A percentile compares a stretch with the other conserved stretches of the same genome.
Evolutionary conservation across 257 asterid species (phyloP).

Genomic region (Rehmannia glutinosa): DNA sequence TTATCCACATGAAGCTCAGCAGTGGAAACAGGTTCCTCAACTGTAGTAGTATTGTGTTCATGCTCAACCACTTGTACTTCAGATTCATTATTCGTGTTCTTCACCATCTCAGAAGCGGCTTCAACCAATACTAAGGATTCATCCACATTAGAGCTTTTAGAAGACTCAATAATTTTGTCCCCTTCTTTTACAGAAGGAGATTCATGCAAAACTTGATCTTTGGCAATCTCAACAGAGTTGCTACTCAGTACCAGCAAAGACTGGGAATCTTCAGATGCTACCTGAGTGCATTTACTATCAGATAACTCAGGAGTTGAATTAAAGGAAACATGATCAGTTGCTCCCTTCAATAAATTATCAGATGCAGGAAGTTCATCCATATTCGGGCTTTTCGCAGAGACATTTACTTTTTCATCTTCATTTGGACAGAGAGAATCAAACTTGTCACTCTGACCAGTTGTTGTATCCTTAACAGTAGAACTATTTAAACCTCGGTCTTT

Average conservation of each 20-base stretch:
- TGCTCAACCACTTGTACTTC: conserved; percentile 16
- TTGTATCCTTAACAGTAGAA: conserved; percentile 17
- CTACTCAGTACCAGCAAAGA: conserved; percentile 16
- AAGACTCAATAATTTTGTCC: conserved; percentile 12
- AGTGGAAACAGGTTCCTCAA: conserved; percentile 15
- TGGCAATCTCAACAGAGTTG: conserved; percentile 8
- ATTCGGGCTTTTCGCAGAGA: conserved; percentile 10
- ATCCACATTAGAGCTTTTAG: conserved; percentile 12
- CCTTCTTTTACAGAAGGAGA: conserved; percentile 19
- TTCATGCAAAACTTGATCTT: conserved; percentile 17
- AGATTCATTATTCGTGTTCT: conserved; percentile 27
- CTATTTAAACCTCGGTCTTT: conserved; percentile 20
- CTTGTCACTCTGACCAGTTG: conserved; percentile 17
- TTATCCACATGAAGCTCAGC: conserved; percentile 10
- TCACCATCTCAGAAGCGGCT: conserved; percentile 2
- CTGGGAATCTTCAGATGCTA: conserved; percentile 21
- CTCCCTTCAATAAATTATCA: conserved; percentile 22
- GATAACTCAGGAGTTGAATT: conserved; percentile 23
- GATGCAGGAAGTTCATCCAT: conserved; percentile 16
- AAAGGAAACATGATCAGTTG: conserved; percentile 16
- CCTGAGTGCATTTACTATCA: conserved; percentile 12
- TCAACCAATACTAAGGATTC: neutral
- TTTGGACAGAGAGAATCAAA: conserved; percentile 12
- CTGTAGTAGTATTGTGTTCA: conserved; percentile 9
- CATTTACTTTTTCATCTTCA: conserved; percentile 12